Evolutionary conservation across 2,329 filamentous ascomycete genomes (phyloP).

Genomic region (Allantophomopsis lycopodina): DNA sequence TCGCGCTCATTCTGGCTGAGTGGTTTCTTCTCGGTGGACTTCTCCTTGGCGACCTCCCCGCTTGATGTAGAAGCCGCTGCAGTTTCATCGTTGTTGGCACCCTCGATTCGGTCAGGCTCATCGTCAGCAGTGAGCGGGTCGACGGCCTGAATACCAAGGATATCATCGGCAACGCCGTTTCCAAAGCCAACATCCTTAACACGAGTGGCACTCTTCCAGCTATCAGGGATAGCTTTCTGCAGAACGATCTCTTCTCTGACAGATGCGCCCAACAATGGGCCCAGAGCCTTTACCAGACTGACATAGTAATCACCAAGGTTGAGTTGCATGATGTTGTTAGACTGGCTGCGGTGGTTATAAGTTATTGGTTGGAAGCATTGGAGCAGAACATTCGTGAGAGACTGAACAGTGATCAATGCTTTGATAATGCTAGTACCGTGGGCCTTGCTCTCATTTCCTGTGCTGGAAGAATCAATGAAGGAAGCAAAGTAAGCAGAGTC

Average conservation of each 20-base stretch:
- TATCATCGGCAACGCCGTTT: conserved; percentile 5
- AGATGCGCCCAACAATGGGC: conserved; percentile 64
- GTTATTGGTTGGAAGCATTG: conserved; percentile 54
- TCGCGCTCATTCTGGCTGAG: conserved; percentile 1
- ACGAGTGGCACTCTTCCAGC: conserved; percentile 31
- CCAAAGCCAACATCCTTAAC: conserved; percentile 11
- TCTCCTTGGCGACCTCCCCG: conserved; percentile 4
- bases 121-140: conserved; percentile 11
- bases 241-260: conserved; percentile 77
- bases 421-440: conserved; percentile 69
- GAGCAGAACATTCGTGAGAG: conserved; percentile 60
- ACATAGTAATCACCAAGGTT: conserved; percentile 80
- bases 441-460: conserved; percentile 11
- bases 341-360: conserved; percentile 43
- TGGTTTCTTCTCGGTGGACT: background rate
- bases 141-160: conserved; percentile 1
- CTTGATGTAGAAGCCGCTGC: conserved; percentile 12
- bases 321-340: conserved; percentile 55
- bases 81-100: background rate
- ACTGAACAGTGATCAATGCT: conserved; percentile 63
- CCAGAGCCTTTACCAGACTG: conserved; percentile 59
- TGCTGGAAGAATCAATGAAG: conserved; percentile 34
- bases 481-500: conserved; percentile 54
- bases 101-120: conserved; percentile 6
- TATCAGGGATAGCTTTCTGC: conserved; percentile 56